These are phyloP conservation scores for Pelargonium cotyledonis DNA, from an alignment of 441 rosid species.

Conservation along the genomic window DNA sequence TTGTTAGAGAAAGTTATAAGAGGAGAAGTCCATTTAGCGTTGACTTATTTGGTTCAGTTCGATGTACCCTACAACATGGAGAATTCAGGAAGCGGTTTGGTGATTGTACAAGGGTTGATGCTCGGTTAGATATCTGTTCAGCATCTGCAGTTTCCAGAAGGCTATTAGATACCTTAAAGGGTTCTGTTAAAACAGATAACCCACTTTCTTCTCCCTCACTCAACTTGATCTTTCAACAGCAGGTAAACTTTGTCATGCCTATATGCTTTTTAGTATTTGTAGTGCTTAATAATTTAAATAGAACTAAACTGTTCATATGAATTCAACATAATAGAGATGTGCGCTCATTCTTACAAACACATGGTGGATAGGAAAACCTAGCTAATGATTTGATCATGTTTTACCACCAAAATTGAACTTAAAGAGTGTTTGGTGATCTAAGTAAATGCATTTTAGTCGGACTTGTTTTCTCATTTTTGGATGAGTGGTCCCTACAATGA, in stretches of 20 bases:
- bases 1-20: constrained; percentile 18
- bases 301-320: neutral
- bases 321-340: neutral
- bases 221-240: constrained; percentile 70
- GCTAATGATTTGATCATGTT: too few species aligned
- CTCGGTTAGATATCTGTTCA: constrained; percentile 64
- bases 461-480: too few species aligned
- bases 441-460: too few species aligned
- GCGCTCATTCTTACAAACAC: too few species aligned
- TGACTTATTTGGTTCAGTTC: constrained; percentile 66
- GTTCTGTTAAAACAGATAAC: constrained; percentile 30
- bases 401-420: too few species aligned
- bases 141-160: constrained; percentile 50
- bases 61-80: constrained; percentile 67
- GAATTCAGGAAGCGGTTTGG: constrained; percentile 48
- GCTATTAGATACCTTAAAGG: constrained; percentile 31
- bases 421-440: too few species aligned
- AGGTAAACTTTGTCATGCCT: constrained; percentile 33
- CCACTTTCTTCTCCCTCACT: constrained; percentile 55
- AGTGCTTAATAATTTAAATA: neutral
- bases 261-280: neutral
- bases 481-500: too few species aligned
- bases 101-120: constrained; percentile 72
- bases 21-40: constrained; percentile 48
- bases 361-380: too few species aligned